Percentiles rank a stretch among this genome's conserved stretches.
Conservation (phyloP, 176 grass and related monocot genomes). For the Raddia guianensis region DNA sequence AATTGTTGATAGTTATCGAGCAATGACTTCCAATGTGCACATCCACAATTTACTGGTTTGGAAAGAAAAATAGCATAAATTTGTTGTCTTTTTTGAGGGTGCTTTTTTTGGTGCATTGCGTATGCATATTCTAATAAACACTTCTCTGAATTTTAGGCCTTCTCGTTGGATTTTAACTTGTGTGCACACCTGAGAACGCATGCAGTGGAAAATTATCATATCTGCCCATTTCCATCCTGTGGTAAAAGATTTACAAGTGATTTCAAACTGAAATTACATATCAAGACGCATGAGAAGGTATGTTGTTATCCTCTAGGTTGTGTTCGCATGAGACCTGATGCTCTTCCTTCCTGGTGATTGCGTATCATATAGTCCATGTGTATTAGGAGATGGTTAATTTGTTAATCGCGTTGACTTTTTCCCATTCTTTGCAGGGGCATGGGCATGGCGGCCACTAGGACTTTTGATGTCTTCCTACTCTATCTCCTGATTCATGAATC, state of each 20-base stretch:
- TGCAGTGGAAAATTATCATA: conserved; percentile 84
- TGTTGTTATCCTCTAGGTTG: not conserved
- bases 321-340: too few species aligned
- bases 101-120: not conserved
- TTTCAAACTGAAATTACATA: conserved; percentile 73
- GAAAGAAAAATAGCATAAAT: conserved; percentile 19
- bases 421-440: too few species aligned
- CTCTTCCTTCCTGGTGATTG: too few species aligned
- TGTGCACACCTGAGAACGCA: conserved; percentile 83
- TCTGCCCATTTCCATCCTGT: conserved; percentile 78
- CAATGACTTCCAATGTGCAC: not conserved
- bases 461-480: too few species aligned
- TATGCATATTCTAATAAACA: conserved; percentile 33
- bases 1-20: not conserved
- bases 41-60: not conserved
- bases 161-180: conserved; percentile 98
- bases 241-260: conserved; percentile 91
- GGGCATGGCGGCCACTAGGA: too few species aligned
- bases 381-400: too few species aligned
- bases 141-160: conserved; percentile 66
- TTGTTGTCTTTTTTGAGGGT: not conserved
- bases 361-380: too few species aligned
- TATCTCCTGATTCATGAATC: too few species aligned
- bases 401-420: too few species aligned
- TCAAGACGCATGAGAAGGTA: conserved; percentile 89